Percentiles rank a stretch among this genome's conserved stretches.
These are phyloP conservation scores for Neurospora sp. DNA, from an alignment of 495 filamentous ascomycete species.

Conservation along the genomic window DNA sequence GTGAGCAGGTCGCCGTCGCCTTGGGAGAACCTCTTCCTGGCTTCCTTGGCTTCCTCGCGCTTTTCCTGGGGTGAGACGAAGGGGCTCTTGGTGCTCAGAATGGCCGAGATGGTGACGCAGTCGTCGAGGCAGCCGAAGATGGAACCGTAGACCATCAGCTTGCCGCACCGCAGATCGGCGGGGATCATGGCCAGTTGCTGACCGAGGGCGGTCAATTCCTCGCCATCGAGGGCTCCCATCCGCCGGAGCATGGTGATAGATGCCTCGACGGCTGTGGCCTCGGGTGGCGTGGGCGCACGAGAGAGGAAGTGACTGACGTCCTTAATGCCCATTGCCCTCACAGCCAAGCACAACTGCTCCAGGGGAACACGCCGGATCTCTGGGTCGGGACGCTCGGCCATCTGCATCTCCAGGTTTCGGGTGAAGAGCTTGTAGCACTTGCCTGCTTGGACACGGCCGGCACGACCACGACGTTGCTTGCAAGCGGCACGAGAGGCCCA, in stretches of 20 bases:
- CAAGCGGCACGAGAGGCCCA: slow-evolving; percentile 94
- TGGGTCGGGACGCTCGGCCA: slow-evolving; percentile 84
- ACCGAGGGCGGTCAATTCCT: slow-evolving; percentile 80
- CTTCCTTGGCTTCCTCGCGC: slow-evolving; percentile 72
- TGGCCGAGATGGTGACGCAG: slow-evolving; percentile 80
- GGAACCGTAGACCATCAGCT: slow-evolving; percentile 90
- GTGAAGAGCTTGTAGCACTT: slow-evolving; percentile 96
- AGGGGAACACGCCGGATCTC: slow-evolving; percentile 88
- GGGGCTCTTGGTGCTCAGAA: slow-evolving; percentile 73
- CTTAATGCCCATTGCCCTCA: slow-evolving; percentile 84
- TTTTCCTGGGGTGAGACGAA: slow-evolving; percentile 75
- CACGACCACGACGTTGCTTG: slow-evolving; percentile 92
- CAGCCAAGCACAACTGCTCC: slow-evolving; percentile 87
- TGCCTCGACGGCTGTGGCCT: slow-evolving; percentile 71
- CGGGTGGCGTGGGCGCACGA: slow-evolving; percentile 80
- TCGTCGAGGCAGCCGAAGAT: slow-evolving; percentile 88
- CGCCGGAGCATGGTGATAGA: slow-evolving; percentile 67
- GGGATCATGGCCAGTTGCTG: slow-evolving; percentile 89
- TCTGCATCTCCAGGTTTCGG: slow-evolving; percentile 67
- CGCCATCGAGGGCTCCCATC: slow-evolving; percentile 80
- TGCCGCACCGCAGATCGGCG: slow-evolving; percentile 83
- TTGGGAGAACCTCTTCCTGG: slow-evolving; percentile 58
- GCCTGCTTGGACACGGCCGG: slow-evolving; percentile 82
- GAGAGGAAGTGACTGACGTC: slow-evolving; percentile 74
- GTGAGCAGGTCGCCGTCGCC: slow-evolving; percentile 82